phyloP scores from a whole-genome alignment of 495 filamentous ascomycete genomes.

The Hyaloscypha hepaticicola region DNA sequence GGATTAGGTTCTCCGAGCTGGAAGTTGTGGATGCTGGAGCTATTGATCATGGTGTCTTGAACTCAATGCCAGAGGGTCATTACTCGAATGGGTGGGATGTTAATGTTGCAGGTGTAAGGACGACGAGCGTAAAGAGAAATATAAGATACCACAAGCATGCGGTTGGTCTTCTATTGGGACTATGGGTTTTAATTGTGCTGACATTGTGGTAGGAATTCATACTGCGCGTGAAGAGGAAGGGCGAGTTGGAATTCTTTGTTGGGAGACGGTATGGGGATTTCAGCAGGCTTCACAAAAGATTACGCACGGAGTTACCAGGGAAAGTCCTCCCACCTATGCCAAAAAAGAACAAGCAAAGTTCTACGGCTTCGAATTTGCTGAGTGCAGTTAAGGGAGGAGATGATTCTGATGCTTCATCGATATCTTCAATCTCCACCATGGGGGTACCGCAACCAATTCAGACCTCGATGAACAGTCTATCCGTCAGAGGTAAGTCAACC shows the following conservation, averaged over 20 bases:
- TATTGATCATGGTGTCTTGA: constrained; percentile 80
- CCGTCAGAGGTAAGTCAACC: constrained; percentile 38
- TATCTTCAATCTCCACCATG: constrained; percentile 72
- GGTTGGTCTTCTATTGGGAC: constrained; percentile 46
- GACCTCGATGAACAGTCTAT: constrained; percentile 41
- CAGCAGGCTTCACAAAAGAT: constrained; percentile 67
- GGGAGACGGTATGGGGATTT: constrained; percentile 90
- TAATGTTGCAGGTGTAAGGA: constrained; percentile 89
- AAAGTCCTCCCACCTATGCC: constrained; percentile 86
- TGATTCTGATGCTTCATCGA: constrained; percentile 70
- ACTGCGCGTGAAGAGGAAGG: constrained; percentile 73
- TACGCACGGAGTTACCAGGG: constrained; percentile 85
- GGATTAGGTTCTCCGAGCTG: constrained; percentile 93
- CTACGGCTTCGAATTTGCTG: constrained; percentile 54
- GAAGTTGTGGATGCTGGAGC: constrained; percentile 93
- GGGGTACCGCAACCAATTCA: constrained; percentile 23
- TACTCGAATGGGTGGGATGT: constrained; percentile 94
- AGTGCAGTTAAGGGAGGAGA: constrained; percentile 48
- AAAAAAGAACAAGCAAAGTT: constrained; percentile 81
- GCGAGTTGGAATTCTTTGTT: constrained; percentile 70
- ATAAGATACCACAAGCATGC: constrained; percentile 90
- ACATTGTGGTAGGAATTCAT: constrained; percentile 73
- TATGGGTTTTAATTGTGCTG: constrained; percentile 8
- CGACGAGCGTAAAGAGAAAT: constrained; percentile 77
- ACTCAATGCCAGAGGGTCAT: constrained; percentile 86